phyloP scores from a whole-genome alignment of 805 yeast genomes.

The Teunomyces gatunensis region DNA sequence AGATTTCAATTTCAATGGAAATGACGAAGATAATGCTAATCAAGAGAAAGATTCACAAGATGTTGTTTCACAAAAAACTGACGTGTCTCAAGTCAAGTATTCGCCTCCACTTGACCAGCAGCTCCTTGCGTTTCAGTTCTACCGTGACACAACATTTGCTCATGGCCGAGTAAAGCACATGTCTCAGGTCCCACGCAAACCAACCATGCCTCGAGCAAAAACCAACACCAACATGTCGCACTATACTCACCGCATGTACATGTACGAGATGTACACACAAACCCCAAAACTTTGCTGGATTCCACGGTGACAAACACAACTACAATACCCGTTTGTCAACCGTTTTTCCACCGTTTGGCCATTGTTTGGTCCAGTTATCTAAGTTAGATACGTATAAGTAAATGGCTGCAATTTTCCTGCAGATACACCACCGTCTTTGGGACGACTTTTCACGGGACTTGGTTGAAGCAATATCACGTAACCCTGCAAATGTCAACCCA shows the following conservation, averaged over 20 bases:
- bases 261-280: conserved; percentile 13
- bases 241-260: conserved; percentile 20
- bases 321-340: conserved; percentile 6
- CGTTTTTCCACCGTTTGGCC: no score
- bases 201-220: conserved; percentile 17
- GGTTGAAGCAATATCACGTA: background rate
- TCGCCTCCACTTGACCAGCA: conserved; percentile 9
- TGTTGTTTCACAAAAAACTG: background rate
- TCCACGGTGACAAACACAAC: conserved; percentile 6
- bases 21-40: no score
- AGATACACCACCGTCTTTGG: background rate
- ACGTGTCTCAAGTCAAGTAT: conserved; percentile 4
- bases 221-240: conserved; percentile 27
- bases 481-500: background rate
- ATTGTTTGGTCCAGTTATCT: no score
- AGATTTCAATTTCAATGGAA: no score
- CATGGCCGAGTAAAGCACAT: background rate
- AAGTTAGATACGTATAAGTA: background rate
- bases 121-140: conserved; percentile 5
- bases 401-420: conserved; percentile 1
- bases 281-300: background rate
- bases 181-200: conserved; percentile 9
- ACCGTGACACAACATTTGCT: background rate
- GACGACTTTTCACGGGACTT: background rate
- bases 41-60: no score